Percentiles rank a stretch among this genome's conserved stretches.
These are phyloP conservation scores for Cladophialophora chaetospira DNA, from an alignment of 2,329 filamentous ascomycete species.

Conservation along the genomic window DNA sequence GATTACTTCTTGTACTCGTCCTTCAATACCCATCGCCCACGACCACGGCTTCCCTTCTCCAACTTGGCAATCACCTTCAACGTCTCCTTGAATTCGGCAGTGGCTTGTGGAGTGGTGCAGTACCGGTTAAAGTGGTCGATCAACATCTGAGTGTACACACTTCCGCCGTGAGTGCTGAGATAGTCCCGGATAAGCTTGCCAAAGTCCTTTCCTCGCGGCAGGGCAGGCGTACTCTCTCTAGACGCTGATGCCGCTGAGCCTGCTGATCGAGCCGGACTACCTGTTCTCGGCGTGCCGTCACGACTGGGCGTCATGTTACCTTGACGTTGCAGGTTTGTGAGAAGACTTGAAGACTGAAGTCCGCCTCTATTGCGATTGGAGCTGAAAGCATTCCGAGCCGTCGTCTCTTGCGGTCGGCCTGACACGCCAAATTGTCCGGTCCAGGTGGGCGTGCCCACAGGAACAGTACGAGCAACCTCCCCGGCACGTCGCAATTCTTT, in stretches of 20 bases:
- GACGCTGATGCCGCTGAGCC: constrained; percentile 26
- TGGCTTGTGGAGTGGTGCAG: constrained; percentile 68
- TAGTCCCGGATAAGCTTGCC: constrained; percentile 75
- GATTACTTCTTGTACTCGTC: constrained; percentile 51
- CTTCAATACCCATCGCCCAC: constrained; percentile 62
- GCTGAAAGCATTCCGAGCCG: constrained; percentile 49
- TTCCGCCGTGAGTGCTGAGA: constrained; percentile 74
- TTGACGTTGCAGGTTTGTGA: constrained; percentile 62
- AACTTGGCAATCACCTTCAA: constrained; percentile 74
- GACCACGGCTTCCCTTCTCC: constrained; percentile 56
- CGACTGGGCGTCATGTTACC: constrained; percentile 36
- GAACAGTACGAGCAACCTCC: constrained; percentile 70
- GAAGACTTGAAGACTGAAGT: constrained; percentile 49
- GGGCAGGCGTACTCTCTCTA: constrained; percentile 36
- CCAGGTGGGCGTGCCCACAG: constrained; percentile 89
- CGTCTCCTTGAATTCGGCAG: constrained; percentile 78
- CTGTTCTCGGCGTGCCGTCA: constrained; percentile 25
- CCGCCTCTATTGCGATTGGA: constrained; percentile 32
- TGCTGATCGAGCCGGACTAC: constrained; percentile 31
- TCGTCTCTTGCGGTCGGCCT: constrained; percentile 65
- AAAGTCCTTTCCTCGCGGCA: constrained; percentile 61
- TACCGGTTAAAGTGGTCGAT: constrained; percentile 87
- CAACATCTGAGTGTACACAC: constrained; percentile 78
- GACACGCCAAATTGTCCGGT: constrained; percentile 80
- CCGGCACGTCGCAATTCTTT: constrained; percentile 72